phyloP scores from a whole-genome alignment of 139 green algal species.

The Picochlorum sp. region DNA sequence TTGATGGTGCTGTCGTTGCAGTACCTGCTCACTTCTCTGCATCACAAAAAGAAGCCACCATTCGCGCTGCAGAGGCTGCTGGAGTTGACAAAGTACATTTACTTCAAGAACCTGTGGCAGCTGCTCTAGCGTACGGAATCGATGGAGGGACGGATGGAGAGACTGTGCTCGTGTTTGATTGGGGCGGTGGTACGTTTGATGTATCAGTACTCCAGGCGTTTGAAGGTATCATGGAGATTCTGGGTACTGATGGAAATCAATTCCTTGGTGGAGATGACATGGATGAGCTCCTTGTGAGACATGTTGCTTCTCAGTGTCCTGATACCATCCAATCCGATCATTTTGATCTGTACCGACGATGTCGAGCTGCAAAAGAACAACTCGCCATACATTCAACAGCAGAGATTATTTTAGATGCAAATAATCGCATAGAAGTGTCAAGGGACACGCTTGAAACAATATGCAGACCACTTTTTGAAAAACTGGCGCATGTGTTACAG shows the following conservation, averaged over 20 bases:
- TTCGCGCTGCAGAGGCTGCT: slow-evolving; percentile 41
- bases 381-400: background rate
- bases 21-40: slow-evolving; percentile 62
- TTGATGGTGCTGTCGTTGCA: slow-evolving; percentile 45
- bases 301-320: slow-evolving; percentile 35
- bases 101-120: slow-evolving; percentile 62
- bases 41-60: slow-evolving; percentile 47
- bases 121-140: slow-evolving; percentile 69
- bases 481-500: slow-evolving; percentile 21
- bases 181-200: slow-evolving; percentile 77
- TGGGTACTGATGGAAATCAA: slow-evolving; percentile 58
- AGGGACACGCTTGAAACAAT: slow-evolving; percentile 10
- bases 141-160: slow-evolving; percentile 29
- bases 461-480: slow-evolving; percentile 14
- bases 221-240: slow-evolving; percentile 61
- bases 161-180: slow-evolving; percentile 74
- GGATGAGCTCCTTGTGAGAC: slow-evolving; percentile 21
- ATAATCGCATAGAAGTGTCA: background rate
- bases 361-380: background rate
- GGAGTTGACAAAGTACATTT: slow-evolving; percentile 45
- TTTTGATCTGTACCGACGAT: background rate
- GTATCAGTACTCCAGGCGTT: slow-evolving; percentile 67
- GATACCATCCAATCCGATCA: background rate
- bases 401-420: too few relatives aligned
- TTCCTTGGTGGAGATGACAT: slow-evolving; percentile 73